phyloP scores from a whole-genome alignment of 2,329 filamentous ascomycete species.

The Aspergillus sp. region DNA sequence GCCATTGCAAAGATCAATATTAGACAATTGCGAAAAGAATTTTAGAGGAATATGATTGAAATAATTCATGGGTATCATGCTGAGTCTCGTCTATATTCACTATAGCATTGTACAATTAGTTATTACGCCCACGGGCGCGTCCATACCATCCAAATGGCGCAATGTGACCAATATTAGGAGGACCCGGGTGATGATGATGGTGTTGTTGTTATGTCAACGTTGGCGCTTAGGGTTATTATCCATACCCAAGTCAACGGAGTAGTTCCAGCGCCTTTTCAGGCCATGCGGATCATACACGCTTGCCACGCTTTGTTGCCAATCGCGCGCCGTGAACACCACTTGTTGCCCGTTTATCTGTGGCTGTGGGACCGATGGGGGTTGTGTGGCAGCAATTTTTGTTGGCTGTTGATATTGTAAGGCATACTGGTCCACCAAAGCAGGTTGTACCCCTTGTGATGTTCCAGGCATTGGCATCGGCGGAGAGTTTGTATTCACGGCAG shows the following conservation, averaged over 20 bases:
- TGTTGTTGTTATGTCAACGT: slow-evolving; percentile 19
- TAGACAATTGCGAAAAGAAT: neutral
- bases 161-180: neutral
- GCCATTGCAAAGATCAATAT: neutral
- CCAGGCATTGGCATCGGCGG: slow-evolving; percentile 41
- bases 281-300: slow-evolving; percentile 49
- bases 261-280: slow-evolving; percentile 46
- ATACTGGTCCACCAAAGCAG: slow-evolving; percentile 32
- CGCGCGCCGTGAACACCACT: slow-evolving; percentile 45
- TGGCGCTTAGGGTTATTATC: slow-evolving; percentile 34
- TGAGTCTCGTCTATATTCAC: slow-evolving; percentile 3
- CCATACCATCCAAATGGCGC: neutral
- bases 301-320: slow-evolving; percentile 51
- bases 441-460: slow-evolving; percentile 27
- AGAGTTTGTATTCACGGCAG: slow-evolving; percentile 41
- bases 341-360: slow-evolving; percentile 32
- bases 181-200: too few species aligned
- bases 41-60: neutral
- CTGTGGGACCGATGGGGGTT: slow-evolving; percentile 35
- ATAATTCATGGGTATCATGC: slow-evolving; percentile 5
- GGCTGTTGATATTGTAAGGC: slow-evolving; percentile 35
- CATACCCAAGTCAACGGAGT: slow-evolving; percentile 33
- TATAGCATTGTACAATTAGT: slow-evolving; percentile 4
- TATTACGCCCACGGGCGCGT: neutral
- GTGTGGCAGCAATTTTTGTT: slow-evolving; percentile 30